Evolutionary conservation across 2,329 filamentous ascomycete genomes (phyloP).

Genomic region (Pseudocercospora eumusae): DNA sequence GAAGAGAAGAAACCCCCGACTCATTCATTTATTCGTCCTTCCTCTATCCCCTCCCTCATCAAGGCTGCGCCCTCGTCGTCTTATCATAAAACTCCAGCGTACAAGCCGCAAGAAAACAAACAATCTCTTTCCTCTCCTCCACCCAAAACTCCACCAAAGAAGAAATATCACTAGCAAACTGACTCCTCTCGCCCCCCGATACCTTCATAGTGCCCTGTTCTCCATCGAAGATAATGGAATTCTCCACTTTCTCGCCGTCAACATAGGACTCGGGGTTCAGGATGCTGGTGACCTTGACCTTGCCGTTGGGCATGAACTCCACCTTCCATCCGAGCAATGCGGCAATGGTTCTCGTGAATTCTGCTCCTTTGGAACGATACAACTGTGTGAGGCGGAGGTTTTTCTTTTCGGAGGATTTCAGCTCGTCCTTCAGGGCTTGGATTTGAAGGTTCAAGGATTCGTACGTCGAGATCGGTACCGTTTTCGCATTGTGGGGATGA

Average conservation of each 20-base stretch:
- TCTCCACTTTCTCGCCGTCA: constrained; percentile 55
- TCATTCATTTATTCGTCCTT: no score
- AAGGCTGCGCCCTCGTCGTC: constrained; percentile 37
- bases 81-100: constrained; percentile 92
- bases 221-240: constrained; percentile 78
- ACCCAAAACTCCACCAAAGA: constrained; percentile 96
- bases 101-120: constrained; percentile 85
- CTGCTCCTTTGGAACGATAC: constrained; percentile 84
- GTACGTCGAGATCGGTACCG: constrained; percentile 76
- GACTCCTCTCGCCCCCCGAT: constrained; percentile 80
- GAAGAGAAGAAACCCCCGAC: no score
- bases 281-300: constrained; percentile 85
- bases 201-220: constrained; percentile 98
- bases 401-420: constrained; percentile 73
- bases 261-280: constrained; percentile 62
- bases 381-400: constrained; percentile 86
- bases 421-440: constrained; percentile 53
- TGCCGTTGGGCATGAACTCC: constrained; percentile 94
- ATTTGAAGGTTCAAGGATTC: constrained; percentile 75
- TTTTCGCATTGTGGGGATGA: constrained; percentile 51
- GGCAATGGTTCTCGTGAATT: constrained; percentile 94
- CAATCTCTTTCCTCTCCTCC: constrained; percentile 87
- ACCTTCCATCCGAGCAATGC: constrained; percentile 91
- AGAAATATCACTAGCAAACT: constrained; percentile 81
- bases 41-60: background rate